These are phyloP conservation scores for Pueraria montana DNA, from an alignment of 306 rosid species.

Conservation along the genomic window DNA sequence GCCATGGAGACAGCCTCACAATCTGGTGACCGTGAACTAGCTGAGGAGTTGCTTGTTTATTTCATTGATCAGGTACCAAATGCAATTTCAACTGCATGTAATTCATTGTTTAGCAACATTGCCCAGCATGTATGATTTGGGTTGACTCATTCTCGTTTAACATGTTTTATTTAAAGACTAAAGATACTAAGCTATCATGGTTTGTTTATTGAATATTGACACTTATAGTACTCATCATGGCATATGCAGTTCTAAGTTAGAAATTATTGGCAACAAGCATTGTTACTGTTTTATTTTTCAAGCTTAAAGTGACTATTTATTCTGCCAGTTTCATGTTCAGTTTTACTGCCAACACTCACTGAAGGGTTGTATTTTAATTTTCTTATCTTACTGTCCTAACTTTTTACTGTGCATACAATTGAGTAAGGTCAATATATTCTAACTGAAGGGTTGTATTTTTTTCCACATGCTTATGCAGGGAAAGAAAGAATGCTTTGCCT, in stretches of 20 bases:
- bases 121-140: constrained; percentile 3
- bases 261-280: constrained; percentile 33
- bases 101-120: neutral
- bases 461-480: constrained; percentile 69
- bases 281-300: constrained; percentile 12
- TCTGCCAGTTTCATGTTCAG: constrained; percentile 13
- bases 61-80: constrained; percentile 88
- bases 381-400: neutral
- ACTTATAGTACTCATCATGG: constrained; percentile 12
- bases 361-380: constrained; percentile 36
- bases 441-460: no score
- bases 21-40: constrained; percentile 98
- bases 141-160: neutral
- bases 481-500: constrained; percentile 98
- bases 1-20: constrained; percentile 99
- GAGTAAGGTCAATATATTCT: constrained; percentile 7
- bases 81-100: constrained; percentile 21
- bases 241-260: constrained; percentile 32
- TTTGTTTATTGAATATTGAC: constrained; percentile 29
- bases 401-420: constrained; percentile 5
- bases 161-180: constrained; percentile 28
- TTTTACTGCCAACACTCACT: constrained; percentile 14
- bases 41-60: constrained; percentile 95
- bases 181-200: constrained; percentile 14
- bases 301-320: constrained; percentile 11